Conservation (phyloP, 164 flowering plant genomes). For the Macadamia integrifolia region DNA sequence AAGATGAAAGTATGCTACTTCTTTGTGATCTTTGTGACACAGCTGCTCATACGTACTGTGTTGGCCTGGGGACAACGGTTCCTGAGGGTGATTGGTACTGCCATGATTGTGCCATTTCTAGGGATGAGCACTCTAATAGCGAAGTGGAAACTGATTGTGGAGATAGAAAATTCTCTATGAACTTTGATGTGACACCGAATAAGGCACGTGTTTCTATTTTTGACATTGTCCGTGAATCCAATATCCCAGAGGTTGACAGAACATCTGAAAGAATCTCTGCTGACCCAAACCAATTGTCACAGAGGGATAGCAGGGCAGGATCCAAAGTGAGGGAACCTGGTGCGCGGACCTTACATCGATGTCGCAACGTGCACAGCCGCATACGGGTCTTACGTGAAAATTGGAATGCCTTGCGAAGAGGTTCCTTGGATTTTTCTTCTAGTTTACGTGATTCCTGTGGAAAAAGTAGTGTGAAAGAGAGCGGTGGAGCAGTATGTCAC, state of each 20-base stretch:
- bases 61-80: conserved; percentile 63
- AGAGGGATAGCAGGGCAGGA: conserved; percentile 1
- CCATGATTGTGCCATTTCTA: conserved; percentile 49
- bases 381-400: conserved; percentile 54
- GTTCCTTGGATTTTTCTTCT: conserved; percentile 49
- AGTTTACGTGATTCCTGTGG: conserved; percentile 9
- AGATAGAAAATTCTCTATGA: conserved; percentile 3
- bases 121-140: conserved; percentile 33
- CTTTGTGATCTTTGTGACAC: conserved; percentile 83
- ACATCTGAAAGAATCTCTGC: conserved; percentile 3
- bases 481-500: background rate
- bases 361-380: conserved; percentile 44
- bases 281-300: conserved; percentile 3
- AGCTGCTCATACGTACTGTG: conserved; percentile 73
- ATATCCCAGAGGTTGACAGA: conserved; percentile 4
- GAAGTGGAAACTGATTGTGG: conserved; percentile 16
- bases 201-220: conserved; percentile 27
- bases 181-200: conserved; percentile 2
- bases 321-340: conserved; percentile 15
- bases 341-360: conserved; percentile 40
- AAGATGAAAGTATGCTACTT: conserved; percentile 49
- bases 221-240: conserved; percentile 41
- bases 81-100: conserved; percentile 92
- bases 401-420: conserved; percentile 55
- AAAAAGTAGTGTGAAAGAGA: conserved; percentile 4